phyloP scores from a whole-genome alignment of 2,329 filamentous ascomycete species.

The Didymella sp. region DNA sequence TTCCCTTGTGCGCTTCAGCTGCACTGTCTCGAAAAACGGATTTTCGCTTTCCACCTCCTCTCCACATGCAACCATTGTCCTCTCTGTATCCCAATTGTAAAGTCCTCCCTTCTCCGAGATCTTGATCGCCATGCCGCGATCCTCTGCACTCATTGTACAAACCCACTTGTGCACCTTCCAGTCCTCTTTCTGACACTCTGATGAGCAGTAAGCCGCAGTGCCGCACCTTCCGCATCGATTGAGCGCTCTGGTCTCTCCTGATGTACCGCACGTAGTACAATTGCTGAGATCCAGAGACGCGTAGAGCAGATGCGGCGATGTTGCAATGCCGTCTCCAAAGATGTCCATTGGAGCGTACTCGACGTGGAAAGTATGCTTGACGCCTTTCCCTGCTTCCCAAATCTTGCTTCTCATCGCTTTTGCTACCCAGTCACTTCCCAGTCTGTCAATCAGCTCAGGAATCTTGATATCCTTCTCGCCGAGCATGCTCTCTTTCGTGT shows the following conservation, averaged over 20 bases:
- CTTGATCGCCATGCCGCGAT: conserved; percentile 30
- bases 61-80: conserved; percentile 21
- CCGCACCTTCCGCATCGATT: conserved; percentile 34
- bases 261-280: conserved; percentile 25
- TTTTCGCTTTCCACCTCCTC: conserved; percentile 26
- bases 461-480: conserved; percentile 24
- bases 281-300: conserved; percentile 12
- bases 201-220: conserved; percentile 32
- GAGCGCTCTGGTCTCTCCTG: conserved; percentile 3
- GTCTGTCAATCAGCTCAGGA: conserved; percentile 17
- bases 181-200: conserved; percentile 27
- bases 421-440: conserved; percentile 7
- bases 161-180: conserved; percentile 35
- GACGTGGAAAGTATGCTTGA: conserved; percentile 28
- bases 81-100: conserved; percentile 29
- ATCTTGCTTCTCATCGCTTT: conserved; percentile 9
- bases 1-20: conserved; percentile 3
- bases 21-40: conserved; percentile 24
- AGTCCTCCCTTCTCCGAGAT: conserved; percentile 30
- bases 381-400: conserved; percentile 28
- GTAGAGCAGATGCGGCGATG: conserved; percentile 35
- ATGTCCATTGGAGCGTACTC: conserved; percentile 39
- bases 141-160: conserved; percentile 31
- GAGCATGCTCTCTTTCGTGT: conserved; percentile 31
- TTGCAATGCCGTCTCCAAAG: conserved; percentile 35